Percentiles rank a stretch among this genome's conserved stretches.
These are phyloP conservation scores for Dianthus caryophyllus DNA, from an alignment of 148 eudicot species.

Conservation along the genomic window DNA sequence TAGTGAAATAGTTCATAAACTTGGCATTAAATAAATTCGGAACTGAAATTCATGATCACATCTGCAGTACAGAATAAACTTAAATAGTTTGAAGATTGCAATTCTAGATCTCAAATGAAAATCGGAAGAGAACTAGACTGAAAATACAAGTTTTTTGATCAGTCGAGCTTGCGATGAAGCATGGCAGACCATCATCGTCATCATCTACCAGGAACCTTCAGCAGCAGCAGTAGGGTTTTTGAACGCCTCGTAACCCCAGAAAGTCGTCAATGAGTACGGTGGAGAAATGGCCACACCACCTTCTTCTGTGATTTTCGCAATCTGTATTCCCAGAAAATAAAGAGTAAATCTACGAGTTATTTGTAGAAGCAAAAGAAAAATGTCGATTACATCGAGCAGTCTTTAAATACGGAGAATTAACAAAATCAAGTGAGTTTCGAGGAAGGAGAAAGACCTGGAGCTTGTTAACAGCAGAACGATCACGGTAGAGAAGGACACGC, in stretches of 20 bases:
- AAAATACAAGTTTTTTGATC: slow-evolving; percentile 22
- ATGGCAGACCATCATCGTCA: slow-evolving; percentile 3
- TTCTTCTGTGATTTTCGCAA: slow-evolving; percentile 78
- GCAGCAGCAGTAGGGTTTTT: slow-evolving; percentile 73
- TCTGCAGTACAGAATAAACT: slow-evolving; percentile 10
- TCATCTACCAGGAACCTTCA: slow-evolving; percentile 75
- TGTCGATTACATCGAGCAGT: no score
- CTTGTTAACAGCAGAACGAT: slow-evolving; percentile 92
- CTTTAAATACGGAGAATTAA: no score
- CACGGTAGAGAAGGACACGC: slow-evolving; percentile 94
- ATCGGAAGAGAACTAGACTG: slow-evolving; percentile 14
- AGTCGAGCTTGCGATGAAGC: slow-evolving; percentile 5
- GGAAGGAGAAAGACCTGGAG: slow-evolving; percentile 58
- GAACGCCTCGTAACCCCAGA: slow-evolving; percentile 68
- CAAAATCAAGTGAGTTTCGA: slow-evolving; percentile 9
- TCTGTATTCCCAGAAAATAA: slow-evolving; percentile 38
- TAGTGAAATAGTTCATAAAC: not conserved
- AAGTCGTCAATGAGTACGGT: slow-evolving; percentile 76
- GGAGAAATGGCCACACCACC: slow-evolving; percentile 50
- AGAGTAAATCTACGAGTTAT: not conserved
- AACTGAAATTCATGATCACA: not conserved
- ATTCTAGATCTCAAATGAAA: slow-evolving; percentile 8
- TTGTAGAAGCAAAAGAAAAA: not conserved
- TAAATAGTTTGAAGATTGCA: not conserved
- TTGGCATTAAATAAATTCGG: not conserved